Evolutionary conservation across 2,329 filamentous ascomycete species (phyloP), one percentile per base, ranked within the genome.

Genomic region (Laburnicola sp.): DNA sequence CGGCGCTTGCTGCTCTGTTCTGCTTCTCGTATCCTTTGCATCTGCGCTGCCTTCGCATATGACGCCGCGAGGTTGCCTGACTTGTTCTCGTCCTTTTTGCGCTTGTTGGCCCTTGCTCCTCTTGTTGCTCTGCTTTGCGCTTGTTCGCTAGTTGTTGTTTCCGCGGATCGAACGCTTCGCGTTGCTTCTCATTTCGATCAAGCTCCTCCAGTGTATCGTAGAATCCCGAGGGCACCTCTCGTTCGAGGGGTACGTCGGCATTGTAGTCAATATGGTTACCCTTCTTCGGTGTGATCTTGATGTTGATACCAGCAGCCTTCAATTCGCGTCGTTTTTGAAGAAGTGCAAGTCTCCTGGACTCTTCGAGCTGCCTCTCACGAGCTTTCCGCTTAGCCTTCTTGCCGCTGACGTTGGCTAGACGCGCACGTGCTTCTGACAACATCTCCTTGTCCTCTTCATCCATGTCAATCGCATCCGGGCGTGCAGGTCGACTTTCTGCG

Each of bases 361-460:
- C 93, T 71, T 99, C 94, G 62, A 99, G 82, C 71, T 97, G 93
- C 57, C 94, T 83, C 75, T 99, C 94, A 66, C 94, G 85, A 30
- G 94, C 94, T 80, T 99, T 99, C 62, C 94, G 81, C 80, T 99
- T 99, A 5, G 94, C 94, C 78, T 99, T 99, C 77, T 99, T 99
- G 71, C 94, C 94, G 75, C 97, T 94, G 8, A 94, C 97, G 68
- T 99, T 99, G 57, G 94, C 94, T 58, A 99, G 79, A 76, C n/a
- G n/a, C 49, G 94, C 94, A 70, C 94, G 89, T 62, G 94, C 94
- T 77, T 99, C 94, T 71, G 92, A 97, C 67, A 99, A 76, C 94
- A 99, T 99, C 75, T 99, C 94, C 78, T 99, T 97, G 75, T 99
- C 94, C 70, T 99, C 94, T 72, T 99, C 94, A 70, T 99, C 94